These are phyloP conservation scores for Picochlorum sp. DNA, from an alignment of 139 green algal species.

Conservation along the genomic window DNA sequence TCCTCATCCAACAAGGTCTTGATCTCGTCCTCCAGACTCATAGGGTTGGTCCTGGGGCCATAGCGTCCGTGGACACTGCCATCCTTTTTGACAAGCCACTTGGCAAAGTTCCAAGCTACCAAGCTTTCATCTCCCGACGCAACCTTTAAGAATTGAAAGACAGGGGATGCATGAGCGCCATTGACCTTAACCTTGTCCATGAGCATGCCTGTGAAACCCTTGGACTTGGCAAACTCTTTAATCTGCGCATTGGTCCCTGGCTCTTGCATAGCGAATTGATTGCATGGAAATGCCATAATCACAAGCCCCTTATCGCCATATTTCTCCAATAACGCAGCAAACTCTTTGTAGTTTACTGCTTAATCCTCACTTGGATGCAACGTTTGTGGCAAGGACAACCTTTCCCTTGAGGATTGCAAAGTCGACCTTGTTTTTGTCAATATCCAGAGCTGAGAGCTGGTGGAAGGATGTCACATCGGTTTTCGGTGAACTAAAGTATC, in stretches of 20 bases:
- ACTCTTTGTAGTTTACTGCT: conserved; percentile 20
- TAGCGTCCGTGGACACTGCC: conserved; percentile 19
- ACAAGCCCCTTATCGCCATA: conserved; percentile 17
- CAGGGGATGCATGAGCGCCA: conserved; percentile 17
- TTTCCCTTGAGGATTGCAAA: conserved; percentile 22
- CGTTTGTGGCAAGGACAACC: conserved; percentile 33
- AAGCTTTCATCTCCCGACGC: not conserved
- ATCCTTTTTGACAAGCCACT: conserved; percentile 24
- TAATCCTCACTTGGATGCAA: conserved; percentile 31
- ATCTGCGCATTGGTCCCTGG: conserved; percentile 37
- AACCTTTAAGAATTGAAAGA: conserved; percentile 32
- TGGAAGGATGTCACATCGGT: conserved; percentile 22
- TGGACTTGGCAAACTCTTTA: conserved; percentile 27
- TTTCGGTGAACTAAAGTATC: not conserved
- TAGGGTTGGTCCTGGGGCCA: conserved; percentile 4
- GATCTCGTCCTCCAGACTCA: not conserved
- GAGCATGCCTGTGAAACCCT: conserved; percentile 20
- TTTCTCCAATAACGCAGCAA: conserved; percentile 23
- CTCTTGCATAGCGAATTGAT: conserved; percentile 33
- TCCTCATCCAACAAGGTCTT: not conserved
- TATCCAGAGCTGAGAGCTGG: conserved; percentile 28
- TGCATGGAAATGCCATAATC: conserved; percentile 34
- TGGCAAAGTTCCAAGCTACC: conserved; percentile 18
- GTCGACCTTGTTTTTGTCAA: conserved; percentile 23
- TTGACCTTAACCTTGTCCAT: conserved; percentile 40